Conservation (phyloP, 139 green algal species). For the Chlorella sorokiniana region DNA sequence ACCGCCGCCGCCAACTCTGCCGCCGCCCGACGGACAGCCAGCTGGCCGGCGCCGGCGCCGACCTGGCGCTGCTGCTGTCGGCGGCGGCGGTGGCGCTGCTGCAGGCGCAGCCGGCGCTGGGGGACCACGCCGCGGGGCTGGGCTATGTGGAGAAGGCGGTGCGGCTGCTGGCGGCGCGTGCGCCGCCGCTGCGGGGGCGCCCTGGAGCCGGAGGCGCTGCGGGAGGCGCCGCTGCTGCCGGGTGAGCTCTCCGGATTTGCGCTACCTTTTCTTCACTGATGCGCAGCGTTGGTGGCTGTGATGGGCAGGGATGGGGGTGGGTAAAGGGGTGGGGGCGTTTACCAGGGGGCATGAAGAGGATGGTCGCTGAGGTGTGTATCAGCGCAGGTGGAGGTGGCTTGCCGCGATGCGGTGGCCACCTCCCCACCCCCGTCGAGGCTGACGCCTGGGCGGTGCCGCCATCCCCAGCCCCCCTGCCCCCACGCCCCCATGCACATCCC, state of each 20-base stretch:
- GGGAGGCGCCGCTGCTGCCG: slow-evolving; percentile 16
- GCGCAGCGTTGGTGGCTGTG: neutral
- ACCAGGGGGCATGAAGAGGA: neutral
- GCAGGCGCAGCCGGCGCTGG: slow-evolving; percentile 60
- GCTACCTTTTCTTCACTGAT: neutral
- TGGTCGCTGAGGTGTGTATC: no score
- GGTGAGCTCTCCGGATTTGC: neutral
- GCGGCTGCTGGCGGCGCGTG: slow-evolving; percentile 42
- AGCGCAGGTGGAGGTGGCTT: no score
- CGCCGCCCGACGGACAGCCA: neutral
- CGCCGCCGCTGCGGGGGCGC: slow-evolving; percentile 6
- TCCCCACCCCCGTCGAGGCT: no score
- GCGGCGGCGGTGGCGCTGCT: slow-evolving; percentile 75
- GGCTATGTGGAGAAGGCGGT: slow-evolving; percentile 72
- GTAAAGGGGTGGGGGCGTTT: no score
- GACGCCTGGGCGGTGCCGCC: neutral
- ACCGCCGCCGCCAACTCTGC: neutral
- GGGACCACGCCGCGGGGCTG: slow-evolving; percentile 68
- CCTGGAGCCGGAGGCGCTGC: neutral
- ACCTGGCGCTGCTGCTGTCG: slow-evolving; percentile 63
- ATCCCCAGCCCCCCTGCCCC: neutral
- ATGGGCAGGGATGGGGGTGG: no score
- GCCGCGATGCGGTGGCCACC: no score
- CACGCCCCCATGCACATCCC: neutral
- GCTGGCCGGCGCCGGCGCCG: neutral